Evolutionary conservation across 2,329 filamentous ascomycete species (phyloP), one percentile per base, ranked within the genome.

Genomic region (Beauveria brongniartii): DNA sequence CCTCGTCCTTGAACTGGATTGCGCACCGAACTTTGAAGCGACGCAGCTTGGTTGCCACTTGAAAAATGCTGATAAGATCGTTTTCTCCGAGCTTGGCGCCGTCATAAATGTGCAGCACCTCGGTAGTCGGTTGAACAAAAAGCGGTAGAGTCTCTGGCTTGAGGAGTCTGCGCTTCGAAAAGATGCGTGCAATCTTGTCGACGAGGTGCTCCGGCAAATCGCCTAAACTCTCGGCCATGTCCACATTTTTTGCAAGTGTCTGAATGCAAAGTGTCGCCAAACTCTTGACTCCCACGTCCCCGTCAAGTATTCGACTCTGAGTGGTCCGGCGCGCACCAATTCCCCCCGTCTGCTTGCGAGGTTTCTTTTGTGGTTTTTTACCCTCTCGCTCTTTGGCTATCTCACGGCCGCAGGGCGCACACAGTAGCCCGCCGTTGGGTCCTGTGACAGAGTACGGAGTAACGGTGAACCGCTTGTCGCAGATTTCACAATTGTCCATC

Each of bases 1-100:
- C 89, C 44, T 80, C 80, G 68, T 97, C 89, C 73, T 96, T 96
- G 79, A 97, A 88, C 69, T 96, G 92, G 55, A 94, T 90, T n/a
- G 88, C 91, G 68, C 92, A 93, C 54, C 89, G 86, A 12, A 96
- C 77, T 65, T 91, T 89, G 61, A 97, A 79, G 48, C 81, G 82
- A 67, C 84, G 84, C 59, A 96, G 77, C 6, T 79, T 80, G 0
- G 90, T 85, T 61, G 89, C 86, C 3, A 85, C 81, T 56, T 91
- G 88, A 64, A 97, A 92, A 47, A 96, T 90, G 65, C 87, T 83
- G 53, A 90, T 82, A 65, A 89, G 92, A 68, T 97, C 91, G 65
- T 92, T 84, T 2, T 84, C 82, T 54, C 83, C 82, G 12, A 97
- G 81, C 66, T 86, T 87, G 65, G 78, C 77, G 46, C 77, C 79